A percentile compares a stretch with the other conserved stretches of the same genome.
These are phyloP conservation scores for Sugiyamaella xylanicola DNA, from an alignment of 1,139 yeast genomes.

Conservation along the genomic window DNA sequence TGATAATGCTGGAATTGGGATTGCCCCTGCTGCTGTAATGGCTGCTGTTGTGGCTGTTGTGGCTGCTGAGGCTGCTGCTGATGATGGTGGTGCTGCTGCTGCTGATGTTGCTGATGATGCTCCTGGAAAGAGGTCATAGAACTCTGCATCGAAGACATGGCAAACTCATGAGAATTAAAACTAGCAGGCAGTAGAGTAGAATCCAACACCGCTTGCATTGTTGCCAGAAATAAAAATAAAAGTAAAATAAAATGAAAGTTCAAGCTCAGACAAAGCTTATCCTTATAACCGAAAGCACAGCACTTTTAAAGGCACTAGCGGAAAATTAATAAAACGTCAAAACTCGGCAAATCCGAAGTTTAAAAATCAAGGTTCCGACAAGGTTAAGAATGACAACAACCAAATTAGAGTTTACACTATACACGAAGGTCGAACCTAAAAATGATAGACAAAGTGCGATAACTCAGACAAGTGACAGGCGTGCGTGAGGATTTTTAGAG, in stretches of 20 bases:
- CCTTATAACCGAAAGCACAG: not conserved
- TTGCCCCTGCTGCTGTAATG: not conserved
- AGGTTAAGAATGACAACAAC: constrained; percentile 1
- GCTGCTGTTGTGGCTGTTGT: not conserved
- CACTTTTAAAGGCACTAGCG: not conserved
- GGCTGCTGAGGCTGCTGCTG: not conserved
- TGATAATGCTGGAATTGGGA: not conserved
- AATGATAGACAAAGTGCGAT: not conserved
- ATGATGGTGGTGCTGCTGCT: not conserved
- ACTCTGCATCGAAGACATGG: constrained; percentile 4
- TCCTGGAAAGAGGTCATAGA: not conserved
- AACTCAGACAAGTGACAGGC: constrained; percentile 1
- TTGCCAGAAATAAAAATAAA: not conserved
- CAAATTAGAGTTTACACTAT: not conserved
- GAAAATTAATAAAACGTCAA: not conserved
- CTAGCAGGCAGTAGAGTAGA: constrained; percentile 9
- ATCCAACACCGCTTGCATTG: constrained; percentile 17
- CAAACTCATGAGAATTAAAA: constrained; percentile 1
- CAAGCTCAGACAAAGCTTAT: not conserved
- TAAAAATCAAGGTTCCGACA: not conserved
- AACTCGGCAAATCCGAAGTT: not conserved
- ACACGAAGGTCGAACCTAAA: not conserved
- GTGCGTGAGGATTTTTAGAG: no score
- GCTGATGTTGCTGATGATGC: not conserved
- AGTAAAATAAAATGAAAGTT: not conserved